Evolutionary conservation across 2,329 filamentous ascomycete species (phyloP), one percentile per base, ranked within the genome.

Genomic region (Orbilia oligospora): DNA sequence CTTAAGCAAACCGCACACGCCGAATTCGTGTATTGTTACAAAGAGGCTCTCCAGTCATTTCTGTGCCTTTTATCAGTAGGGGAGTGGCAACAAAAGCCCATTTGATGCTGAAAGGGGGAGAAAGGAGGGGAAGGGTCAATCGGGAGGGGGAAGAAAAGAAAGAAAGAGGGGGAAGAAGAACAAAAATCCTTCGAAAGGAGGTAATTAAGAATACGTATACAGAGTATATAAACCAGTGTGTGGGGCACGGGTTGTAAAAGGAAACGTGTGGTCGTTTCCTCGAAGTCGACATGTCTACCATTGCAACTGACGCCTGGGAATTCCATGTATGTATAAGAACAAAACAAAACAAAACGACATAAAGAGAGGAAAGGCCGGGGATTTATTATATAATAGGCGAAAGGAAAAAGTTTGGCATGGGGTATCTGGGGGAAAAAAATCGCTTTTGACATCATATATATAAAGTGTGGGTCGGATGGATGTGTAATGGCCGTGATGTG

Each of bases 301-400:
- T 56, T 56, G 49, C 56, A 44, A 67, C 46, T 70, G 66, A 70
- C 66, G 66, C 66, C 66, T 48, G 53, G 27, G 56, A 48, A 70
- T 70, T 58, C 66, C 66, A 38, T 70, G 53, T 70, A 70, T 70
- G 66, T 61, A 61, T 61, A 30, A 24, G 10, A 58, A 18, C 56
- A 36, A 33, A 61, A 22, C 51, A 27, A 14, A 61, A 33, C 48
- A 22, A 30, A 61, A 33, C 66, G n/a, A n/a, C 16, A 27, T 49
- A 56, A 70, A 56, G 27, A 67, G 48, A 51, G 48, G 5, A n/a
- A 61, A 27, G 56, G 33, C 6, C 36, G 36, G 27, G 18, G 24
- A 24, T 36, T 61, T 44, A 61, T 44, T 61, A 61, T 61, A 61
- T 61, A 44, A 22, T 38, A 14, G 24, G 36, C 9, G 56, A 27